A percentile compares a stretch with the other conserved stretches of the same genome.
Evolutionary conservation across 202 grass and related monocot species (phyloP).

Genomic region (Sporobolus alterniflorus): DNA sequence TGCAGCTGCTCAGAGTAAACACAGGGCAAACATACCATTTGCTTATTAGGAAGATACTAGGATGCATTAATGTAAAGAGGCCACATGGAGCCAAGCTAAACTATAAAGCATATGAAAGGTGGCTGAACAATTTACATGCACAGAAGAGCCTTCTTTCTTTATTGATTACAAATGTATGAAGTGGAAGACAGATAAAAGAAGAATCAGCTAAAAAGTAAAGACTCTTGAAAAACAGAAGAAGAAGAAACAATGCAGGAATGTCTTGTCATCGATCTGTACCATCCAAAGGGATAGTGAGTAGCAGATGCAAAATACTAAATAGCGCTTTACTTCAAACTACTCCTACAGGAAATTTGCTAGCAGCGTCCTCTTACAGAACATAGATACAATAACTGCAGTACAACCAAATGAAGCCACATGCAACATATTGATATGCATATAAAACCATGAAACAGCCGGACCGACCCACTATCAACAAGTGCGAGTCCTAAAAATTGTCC

Average conservation of each 20-base stretch:
- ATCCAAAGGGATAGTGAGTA: not conserved
- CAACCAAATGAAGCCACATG: not conserved
- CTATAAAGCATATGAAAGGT: not conserved
- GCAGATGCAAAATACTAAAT: not conserved
- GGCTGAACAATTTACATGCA: not conserved
- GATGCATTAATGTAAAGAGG: not conserved
- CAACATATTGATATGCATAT: not conserved
- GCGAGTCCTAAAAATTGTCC: not conserved
- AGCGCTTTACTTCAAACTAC: not conserved
- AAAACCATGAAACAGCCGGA: not conserved
- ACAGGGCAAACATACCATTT: not conserved
- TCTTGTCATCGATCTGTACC: not conserved
- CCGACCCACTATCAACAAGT: not conserved
- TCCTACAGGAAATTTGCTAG: not conserved
- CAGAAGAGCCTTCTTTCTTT: not conserved
- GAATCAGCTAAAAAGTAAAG: not conserved
- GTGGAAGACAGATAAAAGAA: not conserved
- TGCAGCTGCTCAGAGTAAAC: slow-evolving; percentile 1
- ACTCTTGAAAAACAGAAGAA: not conserved
- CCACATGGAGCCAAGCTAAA: not conserved
- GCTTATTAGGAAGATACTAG: not conserved
- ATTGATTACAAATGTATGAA: not conserved
- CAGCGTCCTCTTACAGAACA: not conserved
- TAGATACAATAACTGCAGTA: not conserved
- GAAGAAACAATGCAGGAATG: not conserved